These are phyloP conservation scores for Chlorella sorokiniana DNA, from an alignment of 139 green algal genomes.

Conservation along the genomic window DNA sequence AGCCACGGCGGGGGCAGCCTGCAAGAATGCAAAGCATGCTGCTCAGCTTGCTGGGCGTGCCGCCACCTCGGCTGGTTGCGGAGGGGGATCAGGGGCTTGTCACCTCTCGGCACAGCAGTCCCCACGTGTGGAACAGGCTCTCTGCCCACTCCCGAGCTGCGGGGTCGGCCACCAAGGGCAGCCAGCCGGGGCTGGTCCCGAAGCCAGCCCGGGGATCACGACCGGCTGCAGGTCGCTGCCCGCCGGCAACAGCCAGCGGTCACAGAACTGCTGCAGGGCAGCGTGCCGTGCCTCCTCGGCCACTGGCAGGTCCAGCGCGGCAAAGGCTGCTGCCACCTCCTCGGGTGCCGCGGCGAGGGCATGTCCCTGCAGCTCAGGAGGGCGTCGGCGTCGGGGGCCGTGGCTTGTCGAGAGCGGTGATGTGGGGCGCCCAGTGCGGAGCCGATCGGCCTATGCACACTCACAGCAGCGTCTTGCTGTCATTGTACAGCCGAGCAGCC, in stretches of 20 bases:
- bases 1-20: conserved; percentile 1
- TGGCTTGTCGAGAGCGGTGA: background rate
- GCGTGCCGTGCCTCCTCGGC: background rate
- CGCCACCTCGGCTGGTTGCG: background rate
- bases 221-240: background rate
- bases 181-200: conserved; percentile 29
- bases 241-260: conserved; percentile 10
- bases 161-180: conserved; percentile 32
- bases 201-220: background rate
- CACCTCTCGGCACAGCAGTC: conserved; percentile 44
- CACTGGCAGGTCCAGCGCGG: background rate
- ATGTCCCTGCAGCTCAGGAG: conserved; percentile 31
- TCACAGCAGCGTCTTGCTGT: conserved; percentile 46
- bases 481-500: conserved; percentile 20
- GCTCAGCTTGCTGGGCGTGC: background rate
- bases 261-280: background rate
- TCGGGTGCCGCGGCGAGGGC: conserved; percentile 24
- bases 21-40: background rate
- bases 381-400: background rate
- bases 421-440: background rate
- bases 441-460: background rate
- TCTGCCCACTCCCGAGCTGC: conserved; percentile 34
- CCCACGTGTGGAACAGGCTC: conserved; percentile 52
- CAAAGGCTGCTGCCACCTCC: conserved; percentile 27
- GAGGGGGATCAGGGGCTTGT: background rate